These are phyloP conservation scores for Echites panduratus DNA, from an alignment of 257 asterid genomes.

Conservation along the genomic window DNA sequence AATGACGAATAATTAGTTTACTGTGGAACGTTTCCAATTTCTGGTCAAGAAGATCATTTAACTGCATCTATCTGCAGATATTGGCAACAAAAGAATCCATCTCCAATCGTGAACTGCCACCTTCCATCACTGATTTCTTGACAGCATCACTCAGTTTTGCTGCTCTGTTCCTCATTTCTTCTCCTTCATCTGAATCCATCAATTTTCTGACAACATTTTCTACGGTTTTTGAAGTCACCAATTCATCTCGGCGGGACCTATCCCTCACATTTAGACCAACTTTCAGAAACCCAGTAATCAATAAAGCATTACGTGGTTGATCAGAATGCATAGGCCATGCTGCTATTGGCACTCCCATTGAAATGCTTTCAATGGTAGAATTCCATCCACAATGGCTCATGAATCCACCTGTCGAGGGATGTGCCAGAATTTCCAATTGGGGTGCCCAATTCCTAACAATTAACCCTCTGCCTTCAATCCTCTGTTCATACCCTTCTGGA, in stretches of 20 bases:
- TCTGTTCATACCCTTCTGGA: conserved; percentile 25
- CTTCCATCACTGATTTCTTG: conserved; percentile 12
- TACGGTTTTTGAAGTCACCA: conserved; percentile 17
- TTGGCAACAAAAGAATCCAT: conserved; percentile 16
- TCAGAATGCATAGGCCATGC: conserved; percentile 29
- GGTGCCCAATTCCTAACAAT: conserved; percentile 27
- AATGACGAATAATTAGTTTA: too few relatives aligned
- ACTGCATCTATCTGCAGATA: not conserved
- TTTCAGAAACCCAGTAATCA: conserved; percentile 10
- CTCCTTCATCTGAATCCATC: conserved; percentile 26
- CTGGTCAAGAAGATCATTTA: not conserved
- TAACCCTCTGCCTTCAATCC: conserved; percentile 18
- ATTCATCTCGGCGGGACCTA: conserved; percentile 13
- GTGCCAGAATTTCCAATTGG: conserved; percentile 15
- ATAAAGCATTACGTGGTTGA: conserved; percentile 19
- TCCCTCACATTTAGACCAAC: conserved; percentile 18
- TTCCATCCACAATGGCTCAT: conserved; percentile 31
- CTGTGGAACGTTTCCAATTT: not conserved
- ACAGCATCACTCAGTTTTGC: conserved; percentile 12
- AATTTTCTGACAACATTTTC: conserved; percentile 19
- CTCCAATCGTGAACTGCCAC: conserved; percentile 7
- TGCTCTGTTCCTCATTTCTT: conserved; percentile 25
- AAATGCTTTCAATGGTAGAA: conserved; percentile 23
- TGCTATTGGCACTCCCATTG: conserved; percentile 28
- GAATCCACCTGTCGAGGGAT: conserved; percentile 25